These are phyloP conservation scores for Geum urbanum DNA, from an alignment of 306 rosid species.

Conservation along the genomic window DNA sequence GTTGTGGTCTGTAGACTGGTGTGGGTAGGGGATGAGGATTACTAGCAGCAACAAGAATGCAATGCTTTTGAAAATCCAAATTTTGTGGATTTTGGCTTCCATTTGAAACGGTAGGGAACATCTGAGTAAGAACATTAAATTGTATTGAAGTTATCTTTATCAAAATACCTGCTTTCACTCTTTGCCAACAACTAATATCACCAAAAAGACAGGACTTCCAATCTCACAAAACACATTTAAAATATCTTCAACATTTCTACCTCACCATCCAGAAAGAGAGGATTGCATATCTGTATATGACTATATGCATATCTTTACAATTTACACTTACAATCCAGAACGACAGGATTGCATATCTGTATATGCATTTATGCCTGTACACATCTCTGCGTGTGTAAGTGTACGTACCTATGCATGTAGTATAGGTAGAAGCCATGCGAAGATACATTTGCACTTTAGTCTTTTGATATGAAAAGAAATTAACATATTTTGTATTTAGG, in stretches of 20 bases:
- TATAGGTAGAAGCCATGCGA: not conserved
- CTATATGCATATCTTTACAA: no score
- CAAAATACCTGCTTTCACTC: slow-evolving; percentile 2
- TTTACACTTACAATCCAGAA: no score
- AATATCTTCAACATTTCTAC: no score
- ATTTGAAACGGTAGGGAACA: slow-evolving; percentile 68
- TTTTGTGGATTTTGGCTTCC: slow-evolving; percentile 73
- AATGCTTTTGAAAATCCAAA: slow-evolving; percentile 76
- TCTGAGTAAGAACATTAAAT: slow-evolving; percentile 33
- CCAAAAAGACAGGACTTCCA: not conserved
- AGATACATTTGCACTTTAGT: not conserved
- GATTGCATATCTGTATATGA: no score
- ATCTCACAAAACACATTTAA: not conserved
- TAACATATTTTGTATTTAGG: not conserved
- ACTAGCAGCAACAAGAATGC: slow-evolving; percentile 86
- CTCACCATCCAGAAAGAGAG: no score
- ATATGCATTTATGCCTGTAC: no score
- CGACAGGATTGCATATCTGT: no score
- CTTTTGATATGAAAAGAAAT: not conserved
- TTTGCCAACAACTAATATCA: not conserved
- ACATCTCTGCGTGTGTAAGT: not conserved
- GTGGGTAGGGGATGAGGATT: slow-evolving; percentile 90
- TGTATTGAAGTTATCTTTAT: not conserved
- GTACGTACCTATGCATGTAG: not conserved
- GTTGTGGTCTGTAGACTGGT: slow-evolving; percentile 74